Evolutionary conservation across 768 basidiomycete species (phyloP), one percentile per base, ranked within the genome.

Genomic region (Rubroboletus satanas): DNA sequence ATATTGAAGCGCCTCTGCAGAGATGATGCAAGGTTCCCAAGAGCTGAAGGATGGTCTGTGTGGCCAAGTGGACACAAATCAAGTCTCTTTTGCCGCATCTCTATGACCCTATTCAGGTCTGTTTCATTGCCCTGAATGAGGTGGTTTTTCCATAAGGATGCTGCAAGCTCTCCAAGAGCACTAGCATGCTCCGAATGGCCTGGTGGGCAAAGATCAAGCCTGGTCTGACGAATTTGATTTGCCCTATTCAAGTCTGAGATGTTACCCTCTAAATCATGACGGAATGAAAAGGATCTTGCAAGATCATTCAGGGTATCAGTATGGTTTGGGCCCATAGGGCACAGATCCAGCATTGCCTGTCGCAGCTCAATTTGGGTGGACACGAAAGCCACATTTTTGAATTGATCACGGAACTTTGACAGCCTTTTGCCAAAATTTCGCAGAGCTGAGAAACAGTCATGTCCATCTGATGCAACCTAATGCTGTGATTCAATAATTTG

Each of bases 161-260:
- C 0, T 21, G n/a, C 10, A 39, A 39, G 18, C 5, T 3, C 5
- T 9, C 38, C 18, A 21, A 18, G 38, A 39, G 38, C 10, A 10
- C 11, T 9, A 37, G 11, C 38, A 39, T 39, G 11, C 38, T 6
- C 2, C 21, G 2, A 0, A 39, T 39, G 38, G 11, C 18, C n/a
- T 21, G 5, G 10, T 39, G 38, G 38, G 10, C 18, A 39, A 39
- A 18, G 38, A 18, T 21, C 18, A 18, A 39, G 5, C 5, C 4
- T 7, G 0, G 10, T 6, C 11, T 39, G n/a, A 2, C 0, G 0
- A 38, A 18, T n/a, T 38, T 10, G 10, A 10, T n/a, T 18, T 4
- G 4, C 0, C 37, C n/a, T 38, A 38, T 38, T 38, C 9, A 39
- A 2, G 6, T 39, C 18, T 39, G 38, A 39, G 38, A 39, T 39